These are phyloP conservation scores for Gyromitra esculenta DNA, from an alignment of 2,329 filamentous ascomycete species.

Conservation along the genomic window DNA sequence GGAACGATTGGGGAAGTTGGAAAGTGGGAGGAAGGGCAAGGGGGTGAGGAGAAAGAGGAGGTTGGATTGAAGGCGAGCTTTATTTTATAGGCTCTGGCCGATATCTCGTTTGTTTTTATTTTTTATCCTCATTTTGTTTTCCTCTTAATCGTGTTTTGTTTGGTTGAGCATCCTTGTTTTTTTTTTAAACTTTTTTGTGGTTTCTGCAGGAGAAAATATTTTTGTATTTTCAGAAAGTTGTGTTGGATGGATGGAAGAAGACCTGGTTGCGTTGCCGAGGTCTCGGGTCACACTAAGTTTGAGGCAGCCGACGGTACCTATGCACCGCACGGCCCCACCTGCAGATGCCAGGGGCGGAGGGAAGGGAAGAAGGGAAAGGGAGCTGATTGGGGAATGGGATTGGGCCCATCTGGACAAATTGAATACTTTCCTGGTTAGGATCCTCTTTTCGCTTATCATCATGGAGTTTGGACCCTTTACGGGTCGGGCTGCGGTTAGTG, in stretches of 20 bases:
- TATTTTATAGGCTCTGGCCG: neutral
- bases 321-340: constrained; percentile 29
- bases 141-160: neutral
- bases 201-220: neutral
- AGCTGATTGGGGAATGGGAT: neutral
- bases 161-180: neutral
- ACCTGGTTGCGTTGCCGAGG: constrained; percentile 1
- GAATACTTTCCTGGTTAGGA: constrained; percentile 30
- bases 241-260: neutral
- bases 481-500: constrained; percentile 30
- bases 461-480: constrained; percentile 18
- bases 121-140: constrained; percentile 8
- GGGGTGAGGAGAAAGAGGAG: neutral
- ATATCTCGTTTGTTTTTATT: constrained; percentile 7
- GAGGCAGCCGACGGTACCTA: constrained; percentile 17
- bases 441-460: constrained; percentile 20
- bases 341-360: constrained; percentile 28
- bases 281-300: constrained; percentile 33
- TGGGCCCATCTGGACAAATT: constrained; percentile 28
- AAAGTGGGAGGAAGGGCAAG: too few relatives aligned
- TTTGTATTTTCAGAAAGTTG: constrained; percentile 10
- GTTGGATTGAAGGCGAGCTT: constrained; percentile 9
- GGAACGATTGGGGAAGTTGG: neutral
- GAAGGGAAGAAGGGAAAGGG: neutral
- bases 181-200: constrained; percentile 18